phyloP scores from a whole-genome alignment of 495 filamentous ascomycete genomes.

The Tricharina praecox region DNA sequence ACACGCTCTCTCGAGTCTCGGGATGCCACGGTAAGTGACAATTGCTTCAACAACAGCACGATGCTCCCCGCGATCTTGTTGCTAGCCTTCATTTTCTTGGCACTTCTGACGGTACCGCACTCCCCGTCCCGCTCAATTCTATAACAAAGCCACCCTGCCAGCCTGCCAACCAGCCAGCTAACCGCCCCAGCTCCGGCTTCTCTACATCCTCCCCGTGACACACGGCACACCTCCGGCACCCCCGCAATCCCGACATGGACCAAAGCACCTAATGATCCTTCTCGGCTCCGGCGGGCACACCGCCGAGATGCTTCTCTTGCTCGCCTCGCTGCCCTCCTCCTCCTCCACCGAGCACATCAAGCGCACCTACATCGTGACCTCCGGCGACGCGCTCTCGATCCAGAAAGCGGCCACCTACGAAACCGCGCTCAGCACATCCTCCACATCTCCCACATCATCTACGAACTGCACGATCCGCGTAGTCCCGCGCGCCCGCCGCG shows the following conservation, averaged over 20 bases:
- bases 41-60: too few relatives aligned
- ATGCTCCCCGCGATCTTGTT: too few relatives aligned
- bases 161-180: too few relatives aligned
- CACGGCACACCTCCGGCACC: constrained; percentile 18
- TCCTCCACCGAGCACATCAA: constrained; percentile 34
- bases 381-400: constrained; percentile 59
- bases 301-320: constrained; percentile 74
- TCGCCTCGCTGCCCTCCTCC: constrained; percentile 35
- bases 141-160: too few relatives aligned
- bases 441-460: constrained; percentile 12
- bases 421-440: constrained; percentile 17
- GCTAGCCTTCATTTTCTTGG: too few relatives aligned
- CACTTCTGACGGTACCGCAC: too few relatives aligned
- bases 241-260: constrained; percentile 12
- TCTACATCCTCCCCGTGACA: constrained; percentile 33
- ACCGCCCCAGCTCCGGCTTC: constrained; percentile 33
- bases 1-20: too few relatives aligned
- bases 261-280: constrained; percentile 56
- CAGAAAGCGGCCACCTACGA: constrained; percentile 52
- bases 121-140: too few relatives aligned
- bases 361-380: constrained; percentile 66
- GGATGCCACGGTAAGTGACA: too few relatives aligned
- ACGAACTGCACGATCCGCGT: constrained; percentile 26
- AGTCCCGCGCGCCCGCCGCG: constrained; percentile 45
- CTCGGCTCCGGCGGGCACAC: constrained; percentile 91